These are phyloP conservation scores for Quercus tomentella DNA, from an alignment of 331 rosid species.

Conservation along the genomic window DNA sequence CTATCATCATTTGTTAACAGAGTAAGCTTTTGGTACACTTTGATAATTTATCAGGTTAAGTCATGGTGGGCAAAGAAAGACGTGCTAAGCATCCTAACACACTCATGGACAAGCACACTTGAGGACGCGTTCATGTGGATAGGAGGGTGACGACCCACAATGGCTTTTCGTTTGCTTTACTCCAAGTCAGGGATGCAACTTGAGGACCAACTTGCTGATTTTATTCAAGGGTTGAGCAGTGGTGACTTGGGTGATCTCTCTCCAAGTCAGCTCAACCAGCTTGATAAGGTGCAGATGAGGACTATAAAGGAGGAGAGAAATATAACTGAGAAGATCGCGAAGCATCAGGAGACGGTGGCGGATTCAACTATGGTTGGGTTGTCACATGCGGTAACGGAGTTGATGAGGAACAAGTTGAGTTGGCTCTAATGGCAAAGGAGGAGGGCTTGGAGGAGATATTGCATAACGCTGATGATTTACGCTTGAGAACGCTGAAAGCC, in stretches of 20 bases:
- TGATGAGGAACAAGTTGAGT: constrained; percentile 27
- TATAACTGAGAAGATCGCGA: constrained; percentile 48
- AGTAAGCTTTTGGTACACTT: too few species aligned
- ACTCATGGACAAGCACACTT: constrained; percentile 49
- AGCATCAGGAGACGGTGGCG: constrained; percentile 46
- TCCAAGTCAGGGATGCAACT: constrained; percentile 56
- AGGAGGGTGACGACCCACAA: constrained; percentile 73
- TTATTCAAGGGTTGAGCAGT: constrained; percentile 24
- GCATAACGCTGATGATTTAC: constrained; percentile 43
- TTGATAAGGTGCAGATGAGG: constrained; percentile 43
- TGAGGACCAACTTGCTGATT: constrained; percentile 24
- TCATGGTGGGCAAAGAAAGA: constrained; percentile 30
- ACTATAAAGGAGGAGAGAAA: constrained; percentile 43
- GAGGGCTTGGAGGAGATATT: constrained; percentile 36
- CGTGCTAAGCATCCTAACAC: constrained; percentile 32
- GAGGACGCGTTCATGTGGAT: constrained; percentile 70
- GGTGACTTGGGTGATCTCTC: constrained; percentile 52
- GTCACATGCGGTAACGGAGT: constrained; percentile 33
- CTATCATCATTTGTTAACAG: too few species aligned
- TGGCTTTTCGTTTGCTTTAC: constrained; percentile 58
- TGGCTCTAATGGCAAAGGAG: constrained; percentile 31
- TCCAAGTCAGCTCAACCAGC: constrained; percentile 21
- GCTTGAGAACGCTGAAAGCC: constrained; percentile 33
- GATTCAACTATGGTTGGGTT: constrained; percentile 45
- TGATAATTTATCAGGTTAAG: constrained; percentile 23